phyloP scores from a whole-genome alignment of 1,139 yeast species.

The Pichia inconspicua region DNA sequence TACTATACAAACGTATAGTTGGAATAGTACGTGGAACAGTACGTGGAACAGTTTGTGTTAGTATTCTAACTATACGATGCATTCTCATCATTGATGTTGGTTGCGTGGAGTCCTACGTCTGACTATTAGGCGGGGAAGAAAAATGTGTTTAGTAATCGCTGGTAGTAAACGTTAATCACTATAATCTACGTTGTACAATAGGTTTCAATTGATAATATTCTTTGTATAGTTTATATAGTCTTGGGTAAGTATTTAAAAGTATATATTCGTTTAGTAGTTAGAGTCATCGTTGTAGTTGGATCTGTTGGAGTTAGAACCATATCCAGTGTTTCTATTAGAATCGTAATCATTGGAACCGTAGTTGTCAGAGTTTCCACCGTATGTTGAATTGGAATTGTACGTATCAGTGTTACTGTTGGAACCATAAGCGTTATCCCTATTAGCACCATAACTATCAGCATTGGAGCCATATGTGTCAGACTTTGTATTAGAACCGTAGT shows the following conservation, averaged over 20 bases:
- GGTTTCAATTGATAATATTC: too few species aligned
- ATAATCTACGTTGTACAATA: too few species aligned
- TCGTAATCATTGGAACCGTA: conserved; percentile 10
- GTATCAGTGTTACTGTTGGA: conserved; percentile 5
- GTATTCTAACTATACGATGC: background rate
- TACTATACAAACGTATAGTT: background rate
- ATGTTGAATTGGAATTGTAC: conserved; percentile 10
- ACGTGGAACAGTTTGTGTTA: background rate
- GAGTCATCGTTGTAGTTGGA: too few species aligned
- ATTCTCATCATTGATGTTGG: background rate
- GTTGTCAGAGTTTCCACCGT: conserved; percentile 4
- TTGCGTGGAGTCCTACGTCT: too few species aligned
- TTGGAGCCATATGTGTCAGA: too few species aligned
- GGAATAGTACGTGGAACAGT: background rate
- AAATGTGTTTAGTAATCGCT: too few species aligned
- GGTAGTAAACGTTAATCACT: too few species aligned
- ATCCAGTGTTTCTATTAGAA: conserved; percentile 9
- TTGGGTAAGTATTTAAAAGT: too few species aligned
- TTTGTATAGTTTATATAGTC: too few species aligned
- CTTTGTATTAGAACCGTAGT: background rate
- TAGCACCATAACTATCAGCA: background rate
- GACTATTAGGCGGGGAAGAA: background rate
- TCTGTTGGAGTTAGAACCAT: background rate
- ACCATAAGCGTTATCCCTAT: conserved; percentile 11
- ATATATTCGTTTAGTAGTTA: too few species aligned